Conservation (phyloP, 2,329 filamentous ascomycete genomes). For the Monilinia fructicola region DNA sequence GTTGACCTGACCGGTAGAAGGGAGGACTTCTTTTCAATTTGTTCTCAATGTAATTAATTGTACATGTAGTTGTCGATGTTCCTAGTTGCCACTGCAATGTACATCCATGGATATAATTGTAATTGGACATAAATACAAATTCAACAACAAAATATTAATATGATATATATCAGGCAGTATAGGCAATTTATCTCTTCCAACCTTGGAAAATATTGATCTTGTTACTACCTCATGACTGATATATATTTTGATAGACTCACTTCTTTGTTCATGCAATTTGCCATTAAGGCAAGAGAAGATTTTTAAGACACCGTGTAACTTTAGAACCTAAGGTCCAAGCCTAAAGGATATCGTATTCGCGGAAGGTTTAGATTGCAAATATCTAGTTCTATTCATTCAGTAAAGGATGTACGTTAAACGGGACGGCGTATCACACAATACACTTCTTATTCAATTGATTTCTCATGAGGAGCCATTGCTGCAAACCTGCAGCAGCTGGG, state of each 20-base stretch:
- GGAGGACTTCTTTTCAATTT: neutral
- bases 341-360: conserved; percentile 2
- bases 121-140: neutral
- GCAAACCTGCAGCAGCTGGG: conserved; percentile 7
- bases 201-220: neutral
- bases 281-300: conserved; percentile 7
- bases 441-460: neutral
- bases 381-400: conserved; percentile 4
- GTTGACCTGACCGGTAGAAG: neutral
- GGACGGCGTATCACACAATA: conserved; percentile 4
- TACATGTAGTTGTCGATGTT: too few species aligned
- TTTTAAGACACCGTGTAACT: conserved; percentile 20
- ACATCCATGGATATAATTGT: too few species aligned
- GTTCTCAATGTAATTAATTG: too few species aligned
- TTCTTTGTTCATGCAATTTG: conserved; percentile 3
- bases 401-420: neutral
- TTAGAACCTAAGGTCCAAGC: conserved; percentile 7
- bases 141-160: neutral
- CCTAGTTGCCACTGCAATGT: too few species aligned
- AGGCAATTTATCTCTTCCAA: neutral
- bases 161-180: neutral
- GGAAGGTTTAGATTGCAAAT: neutral
- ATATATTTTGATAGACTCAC: conserved; percentile 3
- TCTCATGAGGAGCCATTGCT: conserved; percentile 8
- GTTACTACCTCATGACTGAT: conserved; percentile 15